Evolutionary conservation across 2,329 filamentous ascomycete species (phyloP), one percentile per base, ranked within the genome.

Genomic region (Paradendryphiella salina): DNA sequence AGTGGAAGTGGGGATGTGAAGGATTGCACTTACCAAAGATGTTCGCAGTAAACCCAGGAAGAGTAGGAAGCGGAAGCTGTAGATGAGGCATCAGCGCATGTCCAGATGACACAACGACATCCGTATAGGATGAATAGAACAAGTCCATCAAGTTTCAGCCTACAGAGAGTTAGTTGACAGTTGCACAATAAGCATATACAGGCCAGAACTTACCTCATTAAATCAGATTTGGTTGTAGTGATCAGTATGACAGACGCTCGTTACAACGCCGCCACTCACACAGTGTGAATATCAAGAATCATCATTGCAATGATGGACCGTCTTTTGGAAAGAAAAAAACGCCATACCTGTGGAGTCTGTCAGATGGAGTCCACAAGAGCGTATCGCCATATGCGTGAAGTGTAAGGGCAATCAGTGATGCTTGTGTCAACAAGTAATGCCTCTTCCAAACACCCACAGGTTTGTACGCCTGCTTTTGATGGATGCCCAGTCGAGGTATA

Each of bases 211-310:
- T 74, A 77, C 82, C 82, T 85, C 82, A 85, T 85, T 85, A 85
- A 85, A 85, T 85, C 83, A 85, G 83, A 85, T 83, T 85, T 83
- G 50, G 82, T 82, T 80, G 80, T 72, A 75, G 76, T 77, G 80
- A 81, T 85, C 82, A 85, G 80, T 62, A 73, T 79, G 71, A 74
- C 60, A 57, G 52, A 62, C 69, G 67, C 67, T 76, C 75, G 74
- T 77, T 78, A 78, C 73, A 70, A 67, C 71, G 74, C 71, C 71
- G 69, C 73, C 74, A 78, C 76, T 85, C 83, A 84, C 83, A 85
- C 82, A 85, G 83, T 85, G 83, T 85, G 83, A 85, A 85, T 85
- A 85, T 77, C 78, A 68, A 50, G 69, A 76, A 80, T 85, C 82
- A 85, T 85, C 83, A 85, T 84, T 64, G 70, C 74, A 77, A 77